Conservation (phyloP, 176 grass and related monocot genomes). For the Pontederia paniculata region DNA sequence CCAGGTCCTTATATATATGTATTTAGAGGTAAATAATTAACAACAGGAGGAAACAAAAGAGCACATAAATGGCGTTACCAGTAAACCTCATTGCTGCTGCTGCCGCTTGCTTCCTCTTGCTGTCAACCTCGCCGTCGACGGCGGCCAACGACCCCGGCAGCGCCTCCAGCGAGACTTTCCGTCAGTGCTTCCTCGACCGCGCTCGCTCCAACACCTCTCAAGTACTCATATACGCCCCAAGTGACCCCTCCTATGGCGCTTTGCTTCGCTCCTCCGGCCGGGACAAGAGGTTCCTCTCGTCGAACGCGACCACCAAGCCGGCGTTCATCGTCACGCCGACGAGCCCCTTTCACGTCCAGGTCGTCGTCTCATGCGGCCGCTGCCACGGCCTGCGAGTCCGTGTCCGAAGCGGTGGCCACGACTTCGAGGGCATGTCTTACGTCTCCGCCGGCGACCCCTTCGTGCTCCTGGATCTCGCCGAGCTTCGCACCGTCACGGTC, state of each 20-base stretch:
- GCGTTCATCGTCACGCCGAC: neutral
- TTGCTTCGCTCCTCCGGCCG: conserved; percentile 4
- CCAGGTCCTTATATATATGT: too few relatives aligned
- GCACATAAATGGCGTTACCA: neutral
- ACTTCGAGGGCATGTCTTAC: conserved; percentile 1
- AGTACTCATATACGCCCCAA: neutral
- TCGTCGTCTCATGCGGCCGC: conserved; percentile 2
- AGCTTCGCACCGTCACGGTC: neutral
- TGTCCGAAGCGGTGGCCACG: neutral
- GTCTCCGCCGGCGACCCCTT: neutral
- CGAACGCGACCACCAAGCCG: neutral
- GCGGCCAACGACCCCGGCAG: neutral
- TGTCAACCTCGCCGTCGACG: neutral
- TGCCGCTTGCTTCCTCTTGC: neutral
- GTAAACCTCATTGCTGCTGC: neutral
- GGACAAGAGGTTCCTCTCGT: neutral
- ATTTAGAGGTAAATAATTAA: too few relatives aligned
- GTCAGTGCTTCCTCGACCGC: neutral
- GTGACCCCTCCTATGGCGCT: neutral
- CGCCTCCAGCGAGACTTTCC: neutral
- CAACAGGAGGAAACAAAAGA: too few relatives aligned
- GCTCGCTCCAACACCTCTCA: neutral
- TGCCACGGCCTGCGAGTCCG: neutral
- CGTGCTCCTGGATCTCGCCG: neutral
- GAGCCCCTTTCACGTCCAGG: neutral